These are phyloP conservation scores for Colletotrichum orbiculare DNA, from an alignment of 2,329 filamentous ascomycete species.

Conservation along the genomic window DNA sequence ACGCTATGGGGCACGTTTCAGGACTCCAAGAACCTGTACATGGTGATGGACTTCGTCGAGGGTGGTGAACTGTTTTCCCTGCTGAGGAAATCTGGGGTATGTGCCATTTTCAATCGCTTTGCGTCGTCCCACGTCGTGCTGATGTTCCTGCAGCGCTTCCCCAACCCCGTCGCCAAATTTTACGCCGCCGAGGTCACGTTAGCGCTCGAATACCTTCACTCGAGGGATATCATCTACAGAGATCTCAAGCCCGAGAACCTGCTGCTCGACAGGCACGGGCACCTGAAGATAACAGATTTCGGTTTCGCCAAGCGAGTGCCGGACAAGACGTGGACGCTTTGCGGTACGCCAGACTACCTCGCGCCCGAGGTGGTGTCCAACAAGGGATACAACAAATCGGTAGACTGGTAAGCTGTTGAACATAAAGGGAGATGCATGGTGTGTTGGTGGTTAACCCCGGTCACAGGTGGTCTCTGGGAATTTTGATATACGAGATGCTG, in stretches of 20 bases:
- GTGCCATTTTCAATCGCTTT: slow-evolving; percentile 41
- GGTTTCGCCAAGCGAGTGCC: slow-evolving; percentile 98
- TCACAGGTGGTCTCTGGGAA: slow-evolving; percentile 94
- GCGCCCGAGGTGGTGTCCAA: slow-evolving; percentile 98
- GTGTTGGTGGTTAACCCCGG: slow-evolving; percentile 27
- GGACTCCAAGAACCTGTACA: slow-evolving; percentile 94
- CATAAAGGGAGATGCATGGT: neutral
- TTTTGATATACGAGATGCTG: slow-evolving; percentile 99
- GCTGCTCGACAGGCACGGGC: slow-evolving; percentile 89
- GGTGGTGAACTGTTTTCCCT: slow-evolving; percentile 97
- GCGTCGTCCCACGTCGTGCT: slow-evolving; percentile 27
- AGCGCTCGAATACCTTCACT: slow-evolving; percentile 94
- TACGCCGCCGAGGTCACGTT: slow-evolving; percentile 98
- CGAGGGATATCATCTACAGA: slow-evolving; percentile 95
- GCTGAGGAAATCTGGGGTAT: slow-evolving; percentile 89
- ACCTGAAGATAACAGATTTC: slow-evolving; percentile 98
- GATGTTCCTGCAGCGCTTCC: slow-evolving; percentile 79
- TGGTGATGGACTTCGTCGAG: slow-evolving; percentile 99
- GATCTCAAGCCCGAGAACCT: slow-evolving; percentile 97
- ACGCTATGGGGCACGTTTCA: slow-evolving; percentile 99
- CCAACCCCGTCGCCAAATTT: slow-evolving; percentile 98
- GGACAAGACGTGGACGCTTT: slow-evolving; percentile 99
- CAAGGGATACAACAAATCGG: slow-evolving; percentile 99
- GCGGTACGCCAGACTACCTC: slow-evolving; percentile 96
- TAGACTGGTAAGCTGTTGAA: slow-evolving; percentile 83